A percentile compares a stretch with the other conserved stretches of the same genome.
These are phyloP conservation scores for Jackrogersella minutella DNA, from an alignment of 495 filamentous ascomycete species.

Conservation along the genomic window DNA sequence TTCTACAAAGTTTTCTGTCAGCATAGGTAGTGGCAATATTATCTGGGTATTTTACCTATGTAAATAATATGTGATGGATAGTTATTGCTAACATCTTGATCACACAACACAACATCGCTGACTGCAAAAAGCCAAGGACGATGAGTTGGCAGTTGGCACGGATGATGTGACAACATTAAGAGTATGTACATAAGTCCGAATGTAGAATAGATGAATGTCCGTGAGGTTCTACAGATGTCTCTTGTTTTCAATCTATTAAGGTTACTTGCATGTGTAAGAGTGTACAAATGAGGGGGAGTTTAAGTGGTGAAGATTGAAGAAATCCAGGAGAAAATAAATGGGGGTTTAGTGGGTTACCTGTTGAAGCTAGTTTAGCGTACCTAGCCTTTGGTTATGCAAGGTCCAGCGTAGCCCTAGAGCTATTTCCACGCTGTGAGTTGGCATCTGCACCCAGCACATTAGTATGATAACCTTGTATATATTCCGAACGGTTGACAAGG, in stretches of 20 bases:
- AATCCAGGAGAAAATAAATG: slow-evolving; percentile 18
- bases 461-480: background rate
- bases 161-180: slow-evolving; percentile 5
- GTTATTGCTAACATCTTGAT: too few relatives aligned
- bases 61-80: too few relatives aligned
- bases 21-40: slow-evolving; percentile 22
- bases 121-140: slow-evolving; percentile 5
- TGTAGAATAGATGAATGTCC: background rate
- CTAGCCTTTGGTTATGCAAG: too few relatives aligned
- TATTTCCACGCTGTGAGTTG: slow-evolving; percentile 25
- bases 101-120: background rate
- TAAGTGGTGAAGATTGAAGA: slow-evolving; percentile 13
- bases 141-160: slow-evolving; percentile 22
- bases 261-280: slow-evolving; percentile 27
- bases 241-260: slow-evolving; percentile 11
- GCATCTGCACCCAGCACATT: slow-evolving; percentile 21
- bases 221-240: background rate
- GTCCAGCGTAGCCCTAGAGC: too few relatives aligned
- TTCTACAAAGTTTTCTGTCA: slow-evolving; percentile 1
- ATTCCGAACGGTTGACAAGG: slow-evolving; percentile 22
- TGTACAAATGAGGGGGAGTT: background rate
- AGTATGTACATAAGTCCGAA: slow-evolving; percentile 7
- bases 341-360: background rate
- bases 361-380: slow-evolving; percentile 1
- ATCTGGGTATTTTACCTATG: too few relatives aligned